Evolutionary conservation across 2,329 filamentous ascomycete genomes (phyloP).

Genomic region (Domatiomyces catenatus): DNA sequence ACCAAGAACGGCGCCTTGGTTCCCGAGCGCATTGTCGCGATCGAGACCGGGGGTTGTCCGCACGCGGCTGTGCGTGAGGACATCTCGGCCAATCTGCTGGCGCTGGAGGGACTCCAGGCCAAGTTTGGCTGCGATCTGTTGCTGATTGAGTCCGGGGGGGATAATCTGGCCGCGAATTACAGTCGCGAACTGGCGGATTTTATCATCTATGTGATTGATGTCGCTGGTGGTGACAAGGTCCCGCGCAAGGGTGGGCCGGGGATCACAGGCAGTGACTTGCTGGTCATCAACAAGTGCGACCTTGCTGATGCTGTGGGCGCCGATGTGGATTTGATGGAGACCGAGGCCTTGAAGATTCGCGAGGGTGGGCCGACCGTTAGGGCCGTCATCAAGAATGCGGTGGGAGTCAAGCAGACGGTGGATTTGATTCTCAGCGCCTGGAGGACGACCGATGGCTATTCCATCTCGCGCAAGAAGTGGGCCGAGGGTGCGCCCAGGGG

Average conservation of each 20-base stretch:
- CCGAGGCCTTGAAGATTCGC: constrained; percentile 83
- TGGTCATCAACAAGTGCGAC: constrained; percentile 96
- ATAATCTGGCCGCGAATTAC: constrained; percentile 97
- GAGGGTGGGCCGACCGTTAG: constrained; percentile 93
- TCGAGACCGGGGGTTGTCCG: constrained; percentile 93
- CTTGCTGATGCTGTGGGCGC: constrained; percentile 79
- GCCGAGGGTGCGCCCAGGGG: constrained; percentile 24
- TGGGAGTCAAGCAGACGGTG: constrained; percentile 73
- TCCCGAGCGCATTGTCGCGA: constrained; percentile 71
- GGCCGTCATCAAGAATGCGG: constrained; percentile 87
- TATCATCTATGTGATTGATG: constrained; percentile 98
- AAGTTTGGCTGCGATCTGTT: constrained; percentile 69
- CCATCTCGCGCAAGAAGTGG: constrained; percentile 30
- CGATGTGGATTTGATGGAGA: constrained; percentile 83
- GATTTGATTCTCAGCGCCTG: constrained; percentile 80
- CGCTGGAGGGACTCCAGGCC: constrained; percentile 72
- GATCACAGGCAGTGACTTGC: constrained; percentile 86
- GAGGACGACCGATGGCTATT: constrained; percentile 68
- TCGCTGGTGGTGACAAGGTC: constrained; percentile 90
- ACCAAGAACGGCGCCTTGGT: constrained; percentile 73
- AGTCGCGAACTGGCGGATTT: constrained; percentile 86
- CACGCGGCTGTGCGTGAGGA: constrained; percentile 96
- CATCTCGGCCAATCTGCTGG: constrained; percentile 83
- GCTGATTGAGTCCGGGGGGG: constrained; percentile 87
- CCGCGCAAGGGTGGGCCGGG: constrained; percentile 90